Percentiles rank a stretch among this genome's conserved stretches.
These are phyloP conservation scores for Blastomyces percursus DNA, from an alignment of 2,329 filamentous ascomycete species.

Conservation along the genomic window DNA sequence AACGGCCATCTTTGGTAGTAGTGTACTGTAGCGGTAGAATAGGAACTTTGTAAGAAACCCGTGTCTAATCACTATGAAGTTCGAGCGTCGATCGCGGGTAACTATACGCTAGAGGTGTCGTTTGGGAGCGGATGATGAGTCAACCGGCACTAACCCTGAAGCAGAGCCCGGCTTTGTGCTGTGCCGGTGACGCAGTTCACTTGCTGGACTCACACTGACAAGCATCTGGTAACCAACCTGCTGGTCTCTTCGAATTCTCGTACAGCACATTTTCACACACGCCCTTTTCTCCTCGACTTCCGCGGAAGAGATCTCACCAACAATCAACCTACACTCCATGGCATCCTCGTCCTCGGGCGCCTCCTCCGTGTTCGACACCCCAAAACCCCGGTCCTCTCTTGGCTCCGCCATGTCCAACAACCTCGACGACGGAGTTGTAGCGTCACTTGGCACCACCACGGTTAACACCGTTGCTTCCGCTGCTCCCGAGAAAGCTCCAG, in stretches of 20 bases:
- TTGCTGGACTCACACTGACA: background rate
- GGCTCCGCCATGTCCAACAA: constrained; percentile 11
- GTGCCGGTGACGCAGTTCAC: background rate
- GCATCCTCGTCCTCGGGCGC: constrained; percentile 3
- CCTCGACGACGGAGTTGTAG: background rate
- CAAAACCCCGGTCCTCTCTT: background rate
- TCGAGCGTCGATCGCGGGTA: no score
- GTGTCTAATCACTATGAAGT: no score
- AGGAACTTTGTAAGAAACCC: no score
- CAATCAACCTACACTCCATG: background rate
- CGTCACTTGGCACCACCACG: background rate
- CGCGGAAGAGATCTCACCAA: background rate
- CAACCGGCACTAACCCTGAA: background rate
- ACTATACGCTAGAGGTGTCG: no score
- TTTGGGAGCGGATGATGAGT: background rate
- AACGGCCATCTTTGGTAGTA: constrained; percentile 1
- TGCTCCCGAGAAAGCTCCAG: constrained; percentile 47
- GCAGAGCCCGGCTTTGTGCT: background rate
- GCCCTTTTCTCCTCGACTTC: background rate
- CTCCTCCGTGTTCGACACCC: constrained; percentile 3
- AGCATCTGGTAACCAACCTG: no score
- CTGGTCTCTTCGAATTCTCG: background rate
- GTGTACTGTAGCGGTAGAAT: background rate
- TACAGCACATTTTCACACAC: background rate
- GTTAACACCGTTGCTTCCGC: background rate